Evolutionary conservation across 306 rosid genomes (phyloP).

Genomic region (Rosa chinensis): DNA sequence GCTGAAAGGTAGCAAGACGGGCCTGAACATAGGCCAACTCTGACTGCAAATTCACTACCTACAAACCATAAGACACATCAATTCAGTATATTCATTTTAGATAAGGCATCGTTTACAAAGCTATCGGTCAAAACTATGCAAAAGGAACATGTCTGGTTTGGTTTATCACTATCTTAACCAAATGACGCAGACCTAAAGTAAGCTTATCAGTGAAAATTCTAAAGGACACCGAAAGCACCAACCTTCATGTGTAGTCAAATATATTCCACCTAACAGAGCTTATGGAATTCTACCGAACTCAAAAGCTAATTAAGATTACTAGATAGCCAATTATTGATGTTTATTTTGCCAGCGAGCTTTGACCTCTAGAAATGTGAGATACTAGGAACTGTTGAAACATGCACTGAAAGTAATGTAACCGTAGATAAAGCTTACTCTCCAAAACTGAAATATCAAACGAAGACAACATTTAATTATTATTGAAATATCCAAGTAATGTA

Average conservation of each 20-base stretch:
- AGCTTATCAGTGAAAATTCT: background rate
- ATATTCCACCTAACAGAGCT: conserved; percentile 24
- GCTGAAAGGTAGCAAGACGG: conserved; percentile 60
- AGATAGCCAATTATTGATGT: conserved; percentile 16
- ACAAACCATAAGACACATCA: background rate
- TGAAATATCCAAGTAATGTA: too few relatives aligned
- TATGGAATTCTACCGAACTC: conserved; percentile 48
- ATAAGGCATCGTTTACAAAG: background rate
- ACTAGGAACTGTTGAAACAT: background rate
- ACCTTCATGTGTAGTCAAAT: conserved; percentile 5
- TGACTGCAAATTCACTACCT: conserved; percentile 84
- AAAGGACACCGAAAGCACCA: background rate
- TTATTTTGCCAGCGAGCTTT: conserved; percentile 10
- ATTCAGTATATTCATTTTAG: background rate
- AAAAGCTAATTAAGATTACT: conserved; percentile 27
- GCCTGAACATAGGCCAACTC: conserved; percentile 78
- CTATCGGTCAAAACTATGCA: background rate
- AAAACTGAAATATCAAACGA: too few relatives aligned
- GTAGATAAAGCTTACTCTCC: too few relatives aligned
- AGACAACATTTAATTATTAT: too few relatives aligned
- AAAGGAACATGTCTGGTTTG: background rate
- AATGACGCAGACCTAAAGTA: background rate
- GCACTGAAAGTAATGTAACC: background rate
- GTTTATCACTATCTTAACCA: background rate
- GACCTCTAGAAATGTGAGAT: background rate